These are phyloP conservation scores for Fusarium lyarnte DNA, from an alignment of 2,329 filamentous ascomycete genomes.

Conservation along the genomic window DNA sequence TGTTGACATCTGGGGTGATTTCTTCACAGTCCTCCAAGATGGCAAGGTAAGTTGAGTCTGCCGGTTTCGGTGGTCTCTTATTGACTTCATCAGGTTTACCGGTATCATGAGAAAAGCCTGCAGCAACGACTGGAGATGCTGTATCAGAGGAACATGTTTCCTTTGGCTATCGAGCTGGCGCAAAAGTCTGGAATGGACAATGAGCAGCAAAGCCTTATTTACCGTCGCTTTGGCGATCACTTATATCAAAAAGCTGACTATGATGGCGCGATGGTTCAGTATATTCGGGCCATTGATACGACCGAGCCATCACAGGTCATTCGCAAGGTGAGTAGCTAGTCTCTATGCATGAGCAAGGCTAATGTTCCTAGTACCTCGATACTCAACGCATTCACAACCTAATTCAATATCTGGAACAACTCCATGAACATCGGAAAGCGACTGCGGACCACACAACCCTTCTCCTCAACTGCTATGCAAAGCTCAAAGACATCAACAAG, in stretches of 20 bases:
- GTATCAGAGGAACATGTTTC: slow-evolving; percentile 92
- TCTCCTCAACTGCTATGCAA: slow-evolving; percentile 95
- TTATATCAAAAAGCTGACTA: slow-evolving; percentile 95
- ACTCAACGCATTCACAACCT: slow-evolving; percentile 97
- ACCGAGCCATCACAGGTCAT: slow-evolving; percentile 97
- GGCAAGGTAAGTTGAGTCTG: slow-evolving; percentile 73
- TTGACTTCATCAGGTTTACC: slow-evolving; percentile 69
- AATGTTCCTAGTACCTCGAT: slow-evolving; percentile 77
- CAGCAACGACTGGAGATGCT: slow-evolving; percentile 92
- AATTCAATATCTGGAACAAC: slow-evolving; percentile 95
- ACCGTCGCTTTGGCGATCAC: slow-evolving; percentile 92
- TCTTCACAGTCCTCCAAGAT: slow-evolving; percentile 90
- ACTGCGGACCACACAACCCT: slow-evolving; percentile 96
- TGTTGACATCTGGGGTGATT: slow-evolving; percentile 88
- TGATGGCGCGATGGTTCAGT: slow-evolving; percentile 99
- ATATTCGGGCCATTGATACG: slow-evolving; percentile 93
- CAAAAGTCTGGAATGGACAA: slow-evolving; percentile 85
- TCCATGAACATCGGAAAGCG: slow-evolving; percentile 92
- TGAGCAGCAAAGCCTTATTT: slow-evolving; percentile 89
- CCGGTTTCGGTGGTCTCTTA: too few relatives aligned
- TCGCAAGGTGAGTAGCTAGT: slow-evolving; percentile 70
- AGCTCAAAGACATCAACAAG: slow-evolving; percentile 96
- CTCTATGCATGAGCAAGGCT: slow-evolving; percentile 26
- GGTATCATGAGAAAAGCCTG: slow-evolving; percentile 90
- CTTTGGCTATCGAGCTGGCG: slow-evolving; percentile 89